phyloP scores from a whole-genome alignment of 2,329 filamentous ascomycete species.

The Parafenestella ontariensis region DNA sequence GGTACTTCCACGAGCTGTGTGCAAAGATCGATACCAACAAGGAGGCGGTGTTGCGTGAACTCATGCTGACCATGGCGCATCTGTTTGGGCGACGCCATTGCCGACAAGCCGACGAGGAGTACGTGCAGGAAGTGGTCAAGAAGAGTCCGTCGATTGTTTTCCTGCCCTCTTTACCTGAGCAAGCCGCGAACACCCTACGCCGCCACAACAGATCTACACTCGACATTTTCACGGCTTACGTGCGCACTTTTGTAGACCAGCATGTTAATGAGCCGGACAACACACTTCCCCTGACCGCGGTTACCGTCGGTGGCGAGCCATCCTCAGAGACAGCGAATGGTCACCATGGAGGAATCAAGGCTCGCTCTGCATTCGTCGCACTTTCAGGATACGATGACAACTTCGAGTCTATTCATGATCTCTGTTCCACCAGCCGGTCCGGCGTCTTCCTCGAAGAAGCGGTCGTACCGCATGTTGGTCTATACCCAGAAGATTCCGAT shows the following conservation, averaged over 20 bases:
- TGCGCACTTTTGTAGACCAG: slow-evolving; percentile 71
- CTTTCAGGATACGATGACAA: slow-evolving; percentile 72
- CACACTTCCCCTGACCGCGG: slow-evolving; percentile 64
- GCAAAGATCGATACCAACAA: slow-evolving; percentile 61
- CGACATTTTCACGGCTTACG: slow-evolving; percentile 71
- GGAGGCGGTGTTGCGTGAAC: slow-evolving; percentile 59
- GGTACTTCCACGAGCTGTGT: slow-evolving; percentile 73
- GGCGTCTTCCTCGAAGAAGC: slow-evolving; percentile 78
- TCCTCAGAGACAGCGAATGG: slow-evolving; percentile 2
- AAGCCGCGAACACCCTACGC: slow-evolving; percentile 63
- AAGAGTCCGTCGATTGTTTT: slow-evolving; percentile 69
- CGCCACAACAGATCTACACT: slow-evolving; percentile 72
- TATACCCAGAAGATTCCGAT: slow-evolving; percentile 63
- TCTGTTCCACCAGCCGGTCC: slow-evolving; percentile 69
- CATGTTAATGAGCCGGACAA: slow-evolving; percentile 64
- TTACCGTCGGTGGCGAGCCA: slow-evolving; percentile 51
- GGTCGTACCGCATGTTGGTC: slow-evolving; percentile 71
- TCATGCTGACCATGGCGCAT: slow-evolving; percentile 74
- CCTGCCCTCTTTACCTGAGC: slow-evolving; percentile 67
- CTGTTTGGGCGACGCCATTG: slow-evolving; percentile 70
- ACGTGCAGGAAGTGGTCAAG: slow-evolving; percentile 58
- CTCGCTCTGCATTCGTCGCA: slow-evolving; percentile 73
- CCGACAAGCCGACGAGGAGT: slow-evolving; percentile 56
- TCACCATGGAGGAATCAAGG: slow-evolving; percentile 47
- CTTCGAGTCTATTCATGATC: slow-evolving; percentile 70